A percentile compares a stretch with the other conserved stretches of the same genome.
Evolutionary conservation across 2,329 filamentous ascomycete genomes (phyloP).

Genomic region (Calonectria pauciramosa): DNA sequence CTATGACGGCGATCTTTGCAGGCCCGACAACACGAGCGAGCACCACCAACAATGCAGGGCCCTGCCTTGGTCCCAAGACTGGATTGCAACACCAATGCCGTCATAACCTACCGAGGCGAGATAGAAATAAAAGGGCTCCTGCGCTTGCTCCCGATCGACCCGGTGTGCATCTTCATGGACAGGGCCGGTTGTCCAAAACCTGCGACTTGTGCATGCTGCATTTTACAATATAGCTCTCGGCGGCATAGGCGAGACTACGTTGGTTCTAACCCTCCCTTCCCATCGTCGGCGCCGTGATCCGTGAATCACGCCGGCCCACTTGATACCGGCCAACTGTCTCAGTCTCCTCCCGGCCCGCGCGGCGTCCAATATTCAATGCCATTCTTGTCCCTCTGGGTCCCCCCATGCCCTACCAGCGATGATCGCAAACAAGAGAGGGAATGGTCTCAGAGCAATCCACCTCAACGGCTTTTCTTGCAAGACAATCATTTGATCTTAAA

Average conservation of each 20-base stretch:
- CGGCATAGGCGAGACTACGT: constrained; percentile 17
- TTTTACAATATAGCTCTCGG: not conserved
- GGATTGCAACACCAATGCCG: not conserved
- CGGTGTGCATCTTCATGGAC: not conserved
- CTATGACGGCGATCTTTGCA: constrained; percentile 27
- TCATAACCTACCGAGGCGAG: not conserved
- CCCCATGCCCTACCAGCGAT: not conserved
- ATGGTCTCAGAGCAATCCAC: not conserved
- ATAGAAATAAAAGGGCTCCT: not conserved
- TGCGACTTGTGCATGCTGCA: not conserved
- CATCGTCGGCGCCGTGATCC: constrained; percentile 12
- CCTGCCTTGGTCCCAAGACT: not conserved
- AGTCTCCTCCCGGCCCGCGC: constrained; percentile 25
- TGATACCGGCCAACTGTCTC: constrained; percentile 24
- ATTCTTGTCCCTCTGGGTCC: not conserved
- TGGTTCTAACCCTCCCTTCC: not conserved
- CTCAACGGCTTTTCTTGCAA: constrained; percentile 7
- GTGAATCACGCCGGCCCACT: constrained; percentile 19
- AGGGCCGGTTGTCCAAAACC: not conserved
- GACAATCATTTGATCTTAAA: constrained; percentile 6
- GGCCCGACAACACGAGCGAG: constrained; percentile 11
- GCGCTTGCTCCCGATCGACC: not conserved
- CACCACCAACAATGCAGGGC: not conserved
- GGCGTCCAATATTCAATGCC: constrained; percentile 9
- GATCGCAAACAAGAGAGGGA: constrained; percentile 1